Conservation (phyloP, 108 stramenopile species). For the Bacterosira constricta region DNA sequence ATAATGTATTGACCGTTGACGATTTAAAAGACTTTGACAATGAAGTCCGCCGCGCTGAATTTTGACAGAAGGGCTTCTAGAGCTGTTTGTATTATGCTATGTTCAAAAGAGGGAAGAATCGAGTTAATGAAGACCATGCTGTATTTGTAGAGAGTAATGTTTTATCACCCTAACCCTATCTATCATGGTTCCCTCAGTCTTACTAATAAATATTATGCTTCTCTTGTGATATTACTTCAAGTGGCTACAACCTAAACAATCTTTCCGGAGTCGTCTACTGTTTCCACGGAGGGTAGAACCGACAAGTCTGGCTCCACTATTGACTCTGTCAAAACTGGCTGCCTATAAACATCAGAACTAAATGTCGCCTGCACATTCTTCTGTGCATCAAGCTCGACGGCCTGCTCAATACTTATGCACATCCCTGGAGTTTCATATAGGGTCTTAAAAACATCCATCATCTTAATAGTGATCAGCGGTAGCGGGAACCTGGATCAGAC, state of each 20-base stretch:
- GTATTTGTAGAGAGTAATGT: no score
- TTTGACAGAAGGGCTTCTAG: background rate
- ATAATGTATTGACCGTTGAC: no score
- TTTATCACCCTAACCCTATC: no score
- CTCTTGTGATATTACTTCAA: no score
- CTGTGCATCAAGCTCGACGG: constrained; percentile 53
- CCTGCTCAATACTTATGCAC: constrained; percentile 50
- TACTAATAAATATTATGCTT: no score
- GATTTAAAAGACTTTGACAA: constrained; percentile 5
- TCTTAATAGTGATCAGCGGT: constrained; percentile 53
- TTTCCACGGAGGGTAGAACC: no score
- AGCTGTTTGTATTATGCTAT: background rate
- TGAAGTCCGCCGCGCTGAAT: constrained; percentile 4
- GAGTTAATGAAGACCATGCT: background rate
- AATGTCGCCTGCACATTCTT: constrained; percentile 23
- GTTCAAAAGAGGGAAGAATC: background rate
- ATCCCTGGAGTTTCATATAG: constrained; percentile 44
- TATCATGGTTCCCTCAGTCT: no score
- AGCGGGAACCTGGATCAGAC: constrained; percentile 48
- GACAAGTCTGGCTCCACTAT: background rate
- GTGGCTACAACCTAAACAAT: constrained; percentile 26
- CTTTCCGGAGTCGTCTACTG: constrained; percentile 9
- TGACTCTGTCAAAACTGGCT: constrained; percentile 79
- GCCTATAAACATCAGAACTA: constrained; percentile 60
- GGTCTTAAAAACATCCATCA: constrained; percentile 54